Evolutionary conservation across 495 filamentous ascomycete genomes (phyloP), one percentile per base, ranked within the genome.

Genomic region (Trichocladium uniseriatum): DNA sequence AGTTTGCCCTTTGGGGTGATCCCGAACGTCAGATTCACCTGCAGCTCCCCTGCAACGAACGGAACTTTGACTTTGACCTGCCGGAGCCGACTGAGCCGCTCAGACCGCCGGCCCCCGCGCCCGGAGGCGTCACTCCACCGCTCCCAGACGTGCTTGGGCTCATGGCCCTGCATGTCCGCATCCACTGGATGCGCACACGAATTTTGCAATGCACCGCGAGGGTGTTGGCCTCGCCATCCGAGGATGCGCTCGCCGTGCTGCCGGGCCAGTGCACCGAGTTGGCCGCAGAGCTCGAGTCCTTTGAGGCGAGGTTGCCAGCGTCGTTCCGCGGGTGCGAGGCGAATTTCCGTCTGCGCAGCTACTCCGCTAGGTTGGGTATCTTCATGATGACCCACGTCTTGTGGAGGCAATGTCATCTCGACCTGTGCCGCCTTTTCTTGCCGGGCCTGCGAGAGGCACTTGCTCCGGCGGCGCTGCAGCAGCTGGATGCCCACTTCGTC

Each of bases 1-100:
- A 75, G 48, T 69, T 72, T 16, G 70, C 70, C 6, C 53, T 76
- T 9, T 72, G 72, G 64, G 50, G 62, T 2, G 66, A 69, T 36
- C 63, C 71, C 3, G 66, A 69, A 21, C 53, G 47, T 15, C 63
- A 62, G 37, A 68, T 76, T 42, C 67, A 67, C 38, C 60, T 76
- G 38, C 67, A 72, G 22, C 57, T 76, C 1, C 72, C 72, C 0
- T 75, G 73, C 52, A 76, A 72, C 55, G 73, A 76, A 53, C 69
- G 71, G 7, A 72, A 74, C 51, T 76, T 76, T 29, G 72, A 75
- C 51, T 71, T 74, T 48, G 73, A 75, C 55, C 63, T 75, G 7
- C 70, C 73, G 0, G 69, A 72, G 49, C 55, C 61, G 3, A 75
- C 73, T 6, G 73, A 73, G 44, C 59, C 64, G 31, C 64, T 74